Evolutionary conservation across 352 stramenopile genomes (phyloP), one percentile per base, ranked within the genome.

Genomic region (Pythium scleroteichum): DNA sequence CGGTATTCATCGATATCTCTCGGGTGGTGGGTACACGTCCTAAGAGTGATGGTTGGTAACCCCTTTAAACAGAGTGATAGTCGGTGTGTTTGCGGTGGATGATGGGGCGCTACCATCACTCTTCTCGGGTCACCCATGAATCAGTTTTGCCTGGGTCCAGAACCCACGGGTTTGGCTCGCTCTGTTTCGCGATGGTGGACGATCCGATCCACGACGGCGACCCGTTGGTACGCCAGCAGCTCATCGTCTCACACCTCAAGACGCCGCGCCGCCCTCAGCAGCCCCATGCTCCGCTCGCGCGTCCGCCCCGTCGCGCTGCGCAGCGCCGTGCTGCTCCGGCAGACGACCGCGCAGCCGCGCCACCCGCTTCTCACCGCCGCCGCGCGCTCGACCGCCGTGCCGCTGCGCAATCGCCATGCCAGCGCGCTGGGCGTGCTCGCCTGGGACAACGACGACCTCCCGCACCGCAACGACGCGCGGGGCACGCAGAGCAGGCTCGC

Each of bases 241-340:
- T 54, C 45, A 56, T 54, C 53, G 46, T 48, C 54, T 53, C 55
- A 63, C 38, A 63, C 23, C 22, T 4, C 35, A 63, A 63, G 55
- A 26, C 47, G 33, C 24, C 35, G 13, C 33, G 22, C 27, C 8
- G 12, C 29, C 38, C 26, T 27, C 3, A 14, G 6, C 24, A n/a
- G n/a, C 27, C 1, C 42, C 2, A 72, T 72, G 64, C 59, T 72
- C 52, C 64, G 64, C 58, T 53, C 64, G 53, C 52, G 64, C 42
- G 47, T 72, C 53, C 64, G 59, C 20, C 33, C 63, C n/a, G 46
- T 52, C 29, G 62, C 62, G 38, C 55, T 56, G 39, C 63, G 56
- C 50, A 45, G 42, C 38, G 53, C 39, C 51, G 38, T 27, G 44
- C 61, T 46, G 53, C 40, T 33, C 17, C 17, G 44, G 10, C 29